phyloP scores from a whole-genome alignment of 2,329 filamentous ascomycete genomes.

The Colletotrichum sp. region DNA sequence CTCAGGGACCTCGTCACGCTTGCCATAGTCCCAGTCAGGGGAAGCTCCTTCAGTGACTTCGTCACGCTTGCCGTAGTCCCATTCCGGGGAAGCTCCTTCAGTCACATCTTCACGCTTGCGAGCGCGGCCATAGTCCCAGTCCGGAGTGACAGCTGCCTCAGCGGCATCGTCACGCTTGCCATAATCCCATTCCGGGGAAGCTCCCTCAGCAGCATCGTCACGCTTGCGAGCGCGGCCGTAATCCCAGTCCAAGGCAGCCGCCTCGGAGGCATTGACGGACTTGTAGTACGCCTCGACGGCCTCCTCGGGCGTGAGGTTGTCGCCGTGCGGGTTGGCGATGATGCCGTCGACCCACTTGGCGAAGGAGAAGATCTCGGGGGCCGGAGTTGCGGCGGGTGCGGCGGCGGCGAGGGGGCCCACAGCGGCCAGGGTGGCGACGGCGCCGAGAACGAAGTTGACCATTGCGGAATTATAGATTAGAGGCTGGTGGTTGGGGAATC shows the following conservation, averaged over 20 bases:
- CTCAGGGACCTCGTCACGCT: no score
- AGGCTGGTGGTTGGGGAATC: neutral
- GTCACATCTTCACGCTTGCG: no score
- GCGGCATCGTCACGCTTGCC: neutral
- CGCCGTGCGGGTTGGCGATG: conserved; percentile 8
- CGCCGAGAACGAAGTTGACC: neutral
- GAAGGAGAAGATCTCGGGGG: conserved; percentile 5
- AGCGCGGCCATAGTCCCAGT: neutral
- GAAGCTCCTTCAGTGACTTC: accelerated
- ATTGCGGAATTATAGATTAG: neutral
- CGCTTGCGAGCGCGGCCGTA: neutral
- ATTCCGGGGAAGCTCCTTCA: neutral
- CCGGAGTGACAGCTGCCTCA: neutral
- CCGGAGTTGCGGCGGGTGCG: neutral
- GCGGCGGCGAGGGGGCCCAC: neutral
- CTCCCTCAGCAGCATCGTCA: accelerated
- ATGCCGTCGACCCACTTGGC: conserved; percentile 10
- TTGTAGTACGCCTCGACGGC: neutral
- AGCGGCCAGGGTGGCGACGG: neutral
- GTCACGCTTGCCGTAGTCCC: neutral
- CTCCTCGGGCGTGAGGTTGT: conserved; percentile 3
- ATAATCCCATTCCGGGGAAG: neutral
- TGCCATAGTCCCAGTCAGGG: neutral
- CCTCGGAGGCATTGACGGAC: neutral
- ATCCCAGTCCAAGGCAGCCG: neutral